Base-by-base conservation (phyloP, 2,329 filamentous ascomycete species). In the Fonsecaea pedrosoi region DNA sequence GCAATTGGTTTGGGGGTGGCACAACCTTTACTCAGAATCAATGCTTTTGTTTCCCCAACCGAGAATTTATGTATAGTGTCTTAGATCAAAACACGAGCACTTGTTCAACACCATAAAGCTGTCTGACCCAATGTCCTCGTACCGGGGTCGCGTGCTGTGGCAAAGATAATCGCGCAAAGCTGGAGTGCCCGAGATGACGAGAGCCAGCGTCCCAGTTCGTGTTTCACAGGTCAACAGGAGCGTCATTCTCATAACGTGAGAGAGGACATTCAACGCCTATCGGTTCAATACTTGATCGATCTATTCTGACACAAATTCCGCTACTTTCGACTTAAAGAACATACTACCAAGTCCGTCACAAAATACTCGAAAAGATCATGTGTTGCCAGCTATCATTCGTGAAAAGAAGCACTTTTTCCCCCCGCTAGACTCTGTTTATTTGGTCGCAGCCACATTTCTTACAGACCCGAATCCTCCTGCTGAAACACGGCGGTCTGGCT, bases 391-490 rank as follows among this genome's bases (percentile, higher is more conserved):
- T 54, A 25, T 54, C 32, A 12, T 61, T 4, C 13, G 30, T 32
- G 25, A 15, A 38, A 38, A 21, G 21, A 8, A 21, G 42, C 34
- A 30, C 1, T 32, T n/a, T 7, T 37, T 32, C 12, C 25, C 25
- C 25, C 25, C 48, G 30, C 30, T 32, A 6, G 4, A 32, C 30
- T 32, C 9, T 10, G 18, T 10, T 6, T n/a, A 48, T 21, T 25
- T 53, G 32, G 18, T 7, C 42, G 59, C 45, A 12, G 45, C 15
- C 2, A 13, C 0, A 38, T 50, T 61, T 34, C 25, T 15, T 64
- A 73, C 65, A 75, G 62, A n/a, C 73, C 72, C 3, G 73, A 74
- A 60, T 74, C 73, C 40, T 70, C 65, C 68, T 75, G 67, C 30
- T 70, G 65, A 50, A 68, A 72, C 10, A 66, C 54, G 7, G 71